Percentiles rank a stretch among this genome's conserved stretches.
These are phyloP conservation scores for Suillus ampliporus DNA, from an alignment of 768 basidiomycete species.

Conservation along the genomic window DNA sequence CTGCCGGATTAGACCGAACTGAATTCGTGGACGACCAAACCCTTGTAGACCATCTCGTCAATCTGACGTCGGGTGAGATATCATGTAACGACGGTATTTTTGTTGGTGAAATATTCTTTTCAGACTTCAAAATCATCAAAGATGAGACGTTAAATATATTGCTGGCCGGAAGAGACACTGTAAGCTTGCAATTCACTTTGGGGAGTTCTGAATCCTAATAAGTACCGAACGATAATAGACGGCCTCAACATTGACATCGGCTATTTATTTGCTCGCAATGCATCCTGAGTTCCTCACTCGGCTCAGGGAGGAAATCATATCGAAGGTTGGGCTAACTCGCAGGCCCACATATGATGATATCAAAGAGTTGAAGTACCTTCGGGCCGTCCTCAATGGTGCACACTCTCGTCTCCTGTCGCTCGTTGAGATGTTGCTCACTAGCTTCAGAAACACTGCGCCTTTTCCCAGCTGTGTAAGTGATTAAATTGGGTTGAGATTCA, in stretches of 20 bases:
- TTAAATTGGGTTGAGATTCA: not conserved
- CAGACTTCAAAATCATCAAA: conserved; percentile 40
- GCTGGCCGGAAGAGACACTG: conserved; percentile 51
- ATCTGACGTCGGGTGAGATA: conserved; percentile 43
- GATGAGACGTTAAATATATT: conserved; percentile 51
- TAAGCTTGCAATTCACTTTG: conserved; percentile 18
- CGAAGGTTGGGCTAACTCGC: conserved; percentile 38
- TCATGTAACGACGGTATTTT: not conserved
- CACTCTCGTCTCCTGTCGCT: not conserved
- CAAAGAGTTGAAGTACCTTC: conserved; percentile 47
- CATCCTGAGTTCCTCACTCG: conserved; percentile 46
- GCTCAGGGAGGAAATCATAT: conserved; percentile 49
- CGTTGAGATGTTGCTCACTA: not conserved
- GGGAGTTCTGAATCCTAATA: not conserved
- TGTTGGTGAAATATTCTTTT: not conserved
- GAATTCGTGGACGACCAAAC: conserved; percentile 41
- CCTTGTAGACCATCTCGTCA: conserved; percentile 46
- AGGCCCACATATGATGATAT: conserved; percentile 48
- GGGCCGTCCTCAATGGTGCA: conserved; percentile 51
- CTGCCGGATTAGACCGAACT: conserved; percentile 14
- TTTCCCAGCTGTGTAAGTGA: conserved; percentile 37
- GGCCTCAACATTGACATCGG: conserved; percentile 48
- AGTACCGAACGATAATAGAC: conserved; percentile 36
- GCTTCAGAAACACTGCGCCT: conserved; percentile 37
- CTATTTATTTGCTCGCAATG: conserved; percentile 52